Evolutionary conservation across 2,329 filamentous ascomycete genomes (phyloP).

Genomic region (Ophiostoma ips): DNA sequence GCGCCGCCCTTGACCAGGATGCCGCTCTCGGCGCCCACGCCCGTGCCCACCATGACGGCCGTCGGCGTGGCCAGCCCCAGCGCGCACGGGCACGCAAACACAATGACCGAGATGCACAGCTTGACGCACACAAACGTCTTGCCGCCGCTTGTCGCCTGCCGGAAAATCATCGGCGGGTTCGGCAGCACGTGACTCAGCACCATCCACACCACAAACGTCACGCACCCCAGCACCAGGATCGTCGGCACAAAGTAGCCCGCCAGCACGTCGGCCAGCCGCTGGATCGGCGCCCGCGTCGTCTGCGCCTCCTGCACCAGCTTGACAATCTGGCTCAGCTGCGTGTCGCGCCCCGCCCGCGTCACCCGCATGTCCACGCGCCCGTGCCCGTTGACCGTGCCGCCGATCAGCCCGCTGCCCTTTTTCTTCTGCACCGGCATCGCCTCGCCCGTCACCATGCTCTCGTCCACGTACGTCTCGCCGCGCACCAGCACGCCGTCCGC

Average conservation of each 20-base stretch:
- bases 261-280: slow-evolving; percentile 77
- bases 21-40: slow-evolving; percentile 84
- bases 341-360: slow-evolving; percentile 83
- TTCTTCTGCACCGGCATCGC: slow-evolving; percentile 89
- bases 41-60: slow-evolving; percentile 98
- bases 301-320: slow-evolving; percentile 97
- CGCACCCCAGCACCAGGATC: slow-evolving; percentile 69
- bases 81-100: slow-evolving; percentile 93
- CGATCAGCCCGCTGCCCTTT: slow-evolving; percentile 67
- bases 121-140: slow-evolving; percentile 95
- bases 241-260: slow-evolving; percentile 89
- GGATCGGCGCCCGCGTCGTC: slow-evolving; percentile 85
- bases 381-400: slow-evolving; percentile 88
- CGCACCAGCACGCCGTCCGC: slow-evolving; percentile 78
- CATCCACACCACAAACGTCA: slow-evolving; percentile 91
- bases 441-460: slow-evolving; percentile 98
- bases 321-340: slow-evolving; percentile 94
- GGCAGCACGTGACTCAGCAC: slow-evolving; percentile 73
- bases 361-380: slow-evolving; percentile 87
- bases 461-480: slow-evolving; percentile 87
- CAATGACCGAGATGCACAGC: slow-evolving; percentile 95
- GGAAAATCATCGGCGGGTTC: slow-evolving; percentile 80
- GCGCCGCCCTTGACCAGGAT: slow-evolving; percentile 97
- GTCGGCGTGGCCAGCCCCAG: slow-evolving; percentile 93
- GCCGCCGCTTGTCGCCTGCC: slow-evolving; percentile 66